phyloP scores from a whole-genome alignment of 78 protist species.

The Dictyostelium discoideum region DNA sequence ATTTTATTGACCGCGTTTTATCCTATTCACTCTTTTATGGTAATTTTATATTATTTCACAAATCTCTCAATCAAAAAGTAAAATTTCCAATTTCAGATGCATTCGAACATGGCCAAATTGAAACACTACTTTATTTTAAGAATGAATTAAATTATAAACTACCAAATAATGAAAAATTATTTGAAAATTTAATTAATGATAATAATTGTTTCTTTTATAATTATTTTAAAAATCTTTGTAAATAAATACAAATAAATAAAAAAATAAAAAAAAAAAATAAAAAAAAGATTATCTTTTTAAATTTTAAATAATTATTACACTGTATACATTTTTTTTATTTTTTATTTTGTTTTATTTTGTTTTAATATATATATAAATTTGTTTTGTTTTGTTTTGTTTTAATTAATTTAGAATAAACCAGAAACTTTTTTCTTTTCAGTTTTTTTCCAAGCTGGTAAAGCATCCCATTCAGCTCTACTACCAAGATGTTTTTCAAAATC shows the following conservation, averaged over 20 bases:
- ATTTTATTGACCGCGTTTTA: neutral
- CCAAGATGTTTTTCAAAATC: conserved; percentile 65
- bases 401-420: neutral
- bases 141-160: neutral
- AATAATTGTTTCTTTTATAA: neutral
- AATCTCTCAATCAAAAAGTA: neutral
- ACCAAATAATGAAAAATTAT: neutral
- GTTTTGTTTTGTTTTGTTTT: neutral
- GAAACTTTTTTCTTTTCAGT: conserved; percentile 34
- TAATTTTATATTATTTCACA: neutral
- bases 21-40: neutral
- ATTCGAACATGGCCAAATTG: neutral
- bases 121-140: neutral
- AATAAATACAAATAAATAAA: neutral
- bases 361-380: neutral
- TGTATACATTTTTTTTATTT: neutral
- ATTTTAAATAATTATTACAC: neutral
- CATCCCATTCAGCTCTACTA: conserved; percentile 47
- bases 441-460: conserved; percentile 69
- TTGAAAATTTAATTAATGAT: neutral
- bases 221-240: neutral
- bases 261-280: too few species aligned
- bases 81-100: neutral
- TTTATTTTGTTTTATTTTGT: neutral
- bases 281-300: neutral